Conservation (phyloP, 345 rosid genomes). For the Raphanus raphanistrum region DNA sequence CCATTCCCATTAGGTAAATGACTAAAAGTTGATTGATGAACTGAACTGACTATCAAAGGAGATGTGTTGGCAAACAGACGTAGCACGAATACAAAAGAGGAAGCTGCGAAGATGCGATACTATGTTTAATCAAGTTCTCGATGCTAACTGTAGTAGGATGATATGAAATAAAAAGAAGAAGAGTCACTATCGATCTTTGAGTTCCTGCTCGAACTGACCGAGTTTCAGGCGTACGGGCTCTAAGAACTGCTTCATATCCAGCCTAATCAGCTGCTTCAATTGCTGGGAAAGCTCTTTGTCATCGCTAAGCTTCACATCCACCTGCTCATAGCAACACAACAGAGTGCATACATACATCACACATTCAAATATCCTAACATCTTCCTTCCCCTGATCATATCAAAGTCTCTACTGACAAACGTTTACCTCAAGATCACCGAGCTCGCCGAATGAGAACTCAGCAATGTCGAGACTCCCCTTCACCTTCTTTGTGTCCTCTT, state of each 20-base stretch:
- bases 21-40: neutral
- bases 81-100: constrained; percentile 6
- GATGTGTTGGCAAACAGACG: neutral
- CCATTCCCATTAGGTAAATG: neutral
- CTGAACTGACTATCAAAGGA: neutral
- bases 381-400: constrained; percentile 5
- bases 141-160: neutral
- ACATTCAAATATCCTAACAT: neutral
- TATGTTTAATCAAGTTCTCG: neutral
- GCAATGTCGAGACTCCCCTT: constrained; percentile 71
- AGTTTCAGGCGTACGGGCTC: constrained; percentile 73
- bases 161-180: neutral
- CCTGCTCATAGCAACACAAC: constrained; percentile 42
- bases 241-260: constrained; percentile 67
- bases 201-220: constrained; percentile 77
- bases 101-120: neutral
- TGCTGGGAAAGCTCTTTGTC: constrained; percentile 61
- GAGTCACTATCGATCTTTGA: constrained; percentile 59
- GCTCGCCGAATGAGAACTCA: constrained; percentile 92
- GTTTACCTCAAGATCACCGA: constrained; percentile 85
- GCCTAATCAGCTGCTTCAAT: constrained; percentile 48
- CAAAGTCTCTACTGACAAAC: neutral
- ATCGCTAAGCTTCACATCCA: constrained; percentile 57
- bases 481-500: constrained; percentile 59
- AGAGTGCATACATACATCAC: constrained; percentile 2